Evolutionary conservation across 1,284 basidiomycete genomes (phyloP), one percentile per base, ranked within the genome.

Genomic region (Trametes pubescens): DNA sequence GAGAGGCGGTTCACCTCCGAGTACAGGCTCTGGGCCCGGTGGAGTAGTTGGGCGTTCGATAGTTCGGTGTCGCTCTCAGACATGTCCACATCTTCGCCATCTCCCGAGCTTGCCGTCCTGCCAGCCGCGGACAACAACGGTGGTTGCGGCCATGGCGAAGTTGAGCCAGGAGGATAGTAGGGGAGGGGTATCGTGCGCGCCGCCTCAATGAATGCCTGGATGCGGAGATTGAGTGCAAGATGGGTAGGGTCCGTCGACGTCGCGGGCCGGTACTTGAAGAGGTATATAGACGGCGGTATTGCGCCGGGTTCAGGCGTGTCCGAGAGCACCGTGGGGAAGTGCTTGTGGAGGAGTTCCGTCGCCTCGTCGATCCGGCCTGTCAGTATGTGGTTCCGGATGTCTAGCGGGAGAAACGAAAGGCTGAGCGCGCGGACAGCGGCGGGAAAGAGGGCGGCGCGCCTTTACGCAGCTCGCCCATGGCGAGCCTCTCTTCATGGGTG

Each of bases 161-260:
- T 52, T 46, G 70, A 57, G 61, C 69, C 72, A 0, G 70, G 70
- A 4, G 77, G 76, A 43, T 78, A 73, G 70, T 84, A 85, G 4
- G 78, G 77, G 3, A 93, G 81, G 14, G 91, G 88, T 4, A 86
- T 75, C 0, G 90, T 89, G 37, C 94, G 88, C 66, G 92, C 89
- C 9, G 89, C 83, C 75, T 96, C 94, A 69, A 93, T 88, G 77
- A 95, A 96, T 0, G 86, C 85, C 51, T 92, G 87, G 40, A 96
- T 91, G 68, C 91, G 91, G 52, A 96, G 84, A 71, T 96, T 95
- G 67, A 96, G 84, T 40, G 82, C 80, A 51, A 96, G 81, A 71
- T 94, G 92, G 1, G 81, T 78, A 18, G 93, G 90, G 53, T 92
- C 84, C 34, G 89, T 80, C 9, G 90, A 86, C 2, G 84, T 89